Conservation (phyloP, 805 yeast genomes). For the Metschnikowia amazonensis region DNA sequence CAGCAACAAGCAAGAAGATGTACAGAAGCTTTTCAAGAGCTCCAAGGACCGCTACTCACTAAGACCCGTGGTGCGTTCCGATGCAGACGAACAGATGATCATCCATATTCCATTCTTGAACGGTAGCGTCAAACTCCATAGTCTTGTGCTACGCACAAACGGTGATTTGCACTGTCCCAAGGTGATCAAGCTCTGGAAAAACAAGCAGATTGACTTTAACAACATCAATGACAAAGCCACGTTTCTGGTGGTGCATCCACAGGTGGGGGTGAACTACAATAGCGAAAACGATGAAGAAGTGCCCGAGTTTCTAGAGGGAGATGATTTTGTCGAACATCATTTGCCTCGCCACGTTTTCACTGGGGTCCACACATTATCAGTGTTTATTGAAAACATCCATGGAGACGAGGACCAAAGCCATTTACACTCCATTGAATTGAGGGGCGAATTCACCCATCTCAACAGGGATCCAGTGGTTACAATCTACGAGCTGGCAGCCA, state of each 20-base stretch:
- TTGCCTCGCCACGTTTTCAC: constrained; percentile 73
- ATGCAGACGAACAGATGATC: constrained; percentile 78
- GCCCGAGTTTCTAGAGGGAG: constrained; percentile 29
- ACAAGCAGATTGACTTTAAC: constrained; percentile 72
- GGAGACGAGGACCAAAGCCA: constrained; percentile 47
- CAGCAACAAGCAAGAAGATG: constrained; percentile 47
- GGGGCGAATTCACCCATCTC: constrained; percentile 65
- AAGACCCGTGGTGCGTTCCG: constrained; percentile 52
- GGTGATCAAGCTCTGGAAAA: constrained; percentile 67
- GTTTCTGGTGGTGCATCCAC: constrained; percentile 60
- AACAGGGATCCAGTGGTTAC: constrained; percentile 69
- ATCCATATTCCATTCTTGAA: constrained; percentile 72
- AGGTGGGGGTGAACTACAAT: constrained; percentile 45
- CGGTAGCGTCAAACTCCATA: constrained; percentile 67
- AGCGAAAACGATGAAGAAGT: constrained; percentile 36
- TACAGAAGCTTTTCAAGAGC: constrained; percentile 50
- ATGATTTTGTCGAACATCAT: constrained; percentile 73
- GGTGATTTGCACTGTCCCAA: constrained; percentile 65
- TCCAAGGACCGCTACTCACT: constrained; percentile 47
- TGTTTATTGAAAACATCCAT: constrained; percentile 60
- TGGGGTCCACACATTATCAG: constrained; percentile 60
- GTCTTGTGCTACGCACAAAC: constrained; percentile 65
- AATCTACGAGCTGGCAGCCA: constrained; percentile 86
- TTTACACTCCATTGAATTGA: constrained; percentile 67
- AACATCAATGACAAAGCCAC: constrained; percentile 49